A percentile compares a stretch with the other conserved stretches of the same genome.
phyloP scores from a whole-genome alignment of 1,284 basidiomycete genomes.

The Austroboletus rostrupii region DNA sequence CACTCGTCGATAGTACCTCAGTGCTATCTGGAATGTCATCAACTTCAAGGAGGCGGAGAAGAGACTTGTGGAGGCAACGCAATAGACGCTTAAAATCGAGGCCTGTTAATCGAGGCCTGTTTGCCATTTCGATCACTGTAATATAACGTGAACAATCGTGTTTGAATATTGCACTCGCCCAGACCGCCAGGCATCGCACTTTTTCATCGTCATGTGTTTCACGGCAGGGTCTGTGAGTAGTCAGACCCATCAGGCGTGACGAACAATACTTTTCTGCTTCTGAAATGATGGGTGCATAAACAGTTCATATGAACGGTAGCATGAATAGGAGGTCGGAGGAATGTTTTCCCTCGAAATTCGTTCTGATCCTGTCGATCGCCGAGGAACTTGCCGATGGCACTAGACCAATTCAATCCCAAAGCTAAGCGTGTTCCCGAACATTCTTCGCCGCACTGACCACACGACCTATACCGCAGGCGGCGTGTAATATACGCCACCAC shows the following conservation, averaged over 20 bases:
- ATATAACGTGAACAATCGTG: background rate
- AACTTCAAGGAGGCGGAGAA: conserved; percentile 79
- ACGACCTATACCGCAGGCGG: conserved; percentile 1
- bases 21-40: conserved; percentile 80
- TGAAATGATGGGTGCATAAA: background rate
- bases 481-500: background rate
- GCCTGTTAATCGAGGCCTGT: background rate
- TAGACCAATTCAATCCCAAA: background rate
- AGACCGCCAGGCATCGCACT: background rate
- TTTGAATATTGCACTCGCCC: background rate
- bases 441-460: conserved; percentile 4
- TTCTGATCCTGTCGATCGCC: background rate
- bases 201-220: too few species aligned
- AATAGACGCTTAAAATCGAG: conserved; percentile 12
- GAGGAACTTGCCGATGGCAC: background rate
- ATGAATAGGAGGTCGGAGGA: background rate
- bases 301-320: background rate
- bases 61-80: conserved; percentile 54
- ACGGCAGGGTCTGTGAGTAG: too few species aligned
- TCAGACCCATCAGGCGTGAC: background rate
- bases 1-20: conserved; percentile 61
- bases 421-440: background rate
- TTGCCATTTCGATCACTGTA: conserved; percentile 9
- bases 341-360: background rate
- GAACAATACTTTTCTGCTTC: background rate